Evolutionary conservation across 179 eudicot species (phyloP), one percentile per base, ranked within the genome.

Genomic region (Spergularia azorica): DNA sequence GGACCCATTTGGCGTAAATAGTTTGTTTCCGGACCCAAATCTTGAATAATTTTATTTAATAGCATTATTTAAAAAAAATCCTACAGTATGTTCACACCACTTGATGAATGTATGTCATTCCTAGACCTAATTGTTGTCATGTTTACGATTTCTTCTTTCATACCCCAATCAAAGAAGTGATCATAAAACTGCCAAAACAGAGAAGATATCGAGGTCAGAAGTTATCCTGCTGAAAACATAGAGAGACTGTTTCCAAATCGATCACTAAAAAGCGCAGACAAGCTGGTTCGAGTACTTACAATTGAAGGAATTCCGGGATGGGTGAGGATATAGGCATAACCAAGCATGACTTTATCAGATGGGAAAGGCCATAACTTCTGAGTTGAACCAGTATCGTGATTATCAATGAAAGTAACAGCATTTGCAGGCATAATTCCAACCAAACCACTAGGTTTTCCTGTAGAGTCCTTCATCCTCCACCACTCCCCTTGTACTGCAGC

Each of bases 381-480:
- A 0, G 74, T 70, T 8, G 74, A 70, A 55, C 74, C 74, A 55
- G 74, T 54, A 54, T 70, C 74, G 6, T 70, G 74, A 70, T 70
- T 70, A 70, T 70, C 74, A 15, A 70, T 32, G 56, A 70, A 70
- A 54, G 74, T 70, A 6, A 70, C 74, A 0, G 74, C 74, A 9
- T 70, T 70, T 2, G 55, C 56, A 0, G 74, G 74, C 74, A 56
- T 54, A 52, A 36, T 70, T 3, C 74, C 74, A 32, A 70, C 56
- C 16, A 70, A 70, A 0, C 74, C 74, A 36, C 50, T 70, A 2
- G 74, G 74, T 12, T 26, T 32, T 6, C 74, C 74, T 32, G 26
- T 70, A 26, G 74, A 54, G 12, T 70, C 74, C 63, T 55, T 70
- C 74, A 70, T 70, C n/a, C 74, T 32, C 74, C 74, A 70, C 74